phyloP scores from a whole-genome alignment of 2,329 filamentous ascomycete genomes.

The Talaromyces islandicus region DNA sequence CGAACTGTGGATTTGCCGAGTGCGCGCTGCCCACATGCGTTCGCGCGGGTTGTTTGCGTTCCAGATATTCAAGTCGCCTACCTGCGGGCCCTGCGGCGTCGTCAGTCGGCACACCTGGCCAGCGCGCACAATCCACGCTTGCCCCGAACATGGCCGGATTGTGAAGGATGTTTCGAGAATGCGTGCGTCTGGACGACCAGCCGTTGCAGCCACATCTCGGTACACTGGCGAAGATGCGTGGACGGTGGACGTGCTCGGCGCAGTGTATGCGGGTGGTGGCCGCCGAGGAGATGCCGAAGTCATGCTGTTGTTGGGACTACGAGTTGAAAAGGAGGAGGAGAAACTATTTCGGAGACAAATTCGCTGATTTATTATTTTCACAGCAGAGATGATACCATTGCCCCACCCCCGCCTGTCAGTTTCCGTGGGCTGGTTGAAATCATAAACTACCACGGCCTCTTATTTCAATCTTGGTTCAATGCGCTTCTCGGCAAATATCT shows the following conservation, averaged over 20 bases:
- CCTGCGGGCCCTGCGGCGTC: conserved; percentile 71
- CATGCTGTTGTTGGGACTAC: not conserved
- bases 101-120: conserved; percentile 67
- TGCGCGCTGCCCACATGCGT: conserved; percentile 74
- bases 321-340: not conserved
- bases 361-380: not conserved
- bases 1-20: conserved; percentile 69
- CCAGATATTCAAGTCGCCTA: conserved; percentile 81
- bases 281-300: conserved; percentile 24
- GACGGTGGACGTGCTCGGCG: conserved; percentile 27
- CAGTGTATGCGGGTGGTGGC: conserved; percentile 34
- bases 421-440: no score
- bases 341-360: not conserved
- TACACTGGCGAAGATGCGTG: conserved; percentile 32
- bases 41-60: conserved; percentile 70
- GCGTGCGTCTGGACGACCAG: conserved; percentile 23
- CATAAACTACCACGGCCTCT: not conserved
- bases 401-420: not conserved
- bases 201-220: conserved; percentile 30
- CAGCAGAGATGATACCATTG: not conserved
- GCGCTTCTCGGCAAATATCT: not conserved
- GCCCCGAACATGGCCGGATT: conserved; percentile 67
- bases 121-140: conserved; percentile 64
- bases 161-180: conserved; percentile 45
- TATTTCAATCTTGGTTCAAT: not conserved